Conservation (phyloP, 2,329 filamentous ascomycete genomes). For the Alternaria ethzedia region DNA sequence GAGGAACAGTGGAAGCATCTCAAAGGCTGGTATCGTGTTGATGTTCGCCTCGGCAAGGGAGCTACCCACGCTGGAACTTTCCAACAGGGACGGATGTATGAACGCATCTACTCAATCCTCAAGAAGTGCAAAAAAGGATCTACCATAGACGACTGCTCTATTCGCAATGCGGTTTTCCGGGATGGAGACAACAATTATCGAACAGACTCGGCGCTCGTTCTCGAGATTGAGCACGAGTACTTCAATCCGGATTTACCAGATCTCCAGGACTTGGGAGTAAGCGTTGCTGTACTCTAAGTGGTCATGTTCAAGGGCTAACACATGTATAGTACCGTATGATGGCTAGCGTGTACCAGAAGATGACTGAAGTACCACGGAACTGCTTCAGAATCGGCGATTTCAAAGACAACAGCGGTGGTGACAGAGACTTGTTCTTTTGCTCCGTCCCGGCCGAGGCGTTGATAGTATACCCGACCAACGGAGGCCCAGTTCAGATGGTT, state of each 20-base stretch:
- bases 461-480: slow-evolving; percentile 1
- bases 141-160: neutral
- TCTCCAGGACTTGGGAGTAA: slow-evolving; percentile 3
- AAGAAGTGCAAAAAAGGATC: neutral
- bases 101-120: neutral
- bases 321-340: neutral
- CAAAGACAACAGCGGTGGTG: neutral
- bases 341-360: slow-evolving; percentile 1
- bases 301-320: neutral
- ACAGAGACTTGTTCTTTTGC: neutral
- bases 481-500: neutral
- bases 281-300: neutral
- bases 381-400: neutral
- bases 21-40: slow-evolving; percentile 1
- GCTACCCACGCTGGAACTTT: slow-evolving; percentile 4
- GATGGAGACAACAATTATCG: neutral
- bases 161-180: neutral
- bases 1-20: neutral
- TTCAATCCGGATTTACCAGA: neutral
- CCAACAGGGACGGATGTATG: neutral
- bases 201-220: neutral
- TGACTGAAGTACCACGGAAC: neutral
- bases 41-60: neutral
- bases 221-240: neutral
- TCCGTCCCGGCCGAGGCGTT: neutral